Evolutionary conservation across 192 early-diverging fungal genomes (phyloP).

Genomic region (Entophlyctis helioformis): DNA sequence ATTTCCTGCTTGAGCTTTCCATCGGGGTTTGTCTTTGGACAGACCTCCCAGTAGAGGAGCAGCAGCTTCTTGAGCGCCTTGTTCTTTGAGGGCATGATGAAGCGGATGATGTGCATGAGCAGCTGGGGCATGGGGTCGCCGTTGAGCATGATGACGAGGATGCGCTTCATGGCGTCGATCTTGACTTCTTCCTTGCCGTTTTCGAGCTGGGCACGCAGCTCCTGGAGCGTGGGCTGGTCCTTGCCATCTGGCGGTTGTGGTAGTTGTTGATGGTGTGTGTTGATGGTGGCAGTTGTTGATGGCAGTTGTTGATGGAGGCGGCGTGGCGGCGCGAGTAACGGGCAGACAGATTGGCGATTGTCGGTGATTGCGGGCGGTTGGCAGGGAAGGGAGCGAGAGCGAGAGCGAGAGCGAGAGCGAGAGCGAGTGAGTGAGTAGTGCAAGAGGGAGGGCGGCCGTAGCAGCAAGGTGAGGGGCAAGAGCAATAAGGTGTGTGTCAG

Average conservation of each 20-base stretch:
- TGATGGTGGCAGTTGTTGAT: no score
- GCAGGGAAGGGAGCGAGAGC: no score
- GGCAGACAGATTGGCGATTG: no score
- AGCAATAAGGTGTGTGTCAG: no score
- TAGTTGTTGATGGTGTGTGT: no score
- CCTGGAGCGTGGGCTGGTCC: conserved; percentile 61
- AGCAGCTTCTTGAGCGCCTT: conserved; percentile 95
- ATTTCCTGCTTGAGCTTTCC: conserved; percentile 87
- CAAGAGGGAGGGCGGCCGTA: no score
- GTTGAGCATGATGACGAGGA: conserved; percentile 81
- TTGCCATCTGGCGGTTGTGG: conserved; percentile 35
- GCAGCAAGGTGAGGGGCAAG: no score
- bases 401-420: no score
- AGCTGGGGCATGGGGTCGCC: conserved; percentile 77
- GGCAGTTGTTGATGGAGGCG: no score
- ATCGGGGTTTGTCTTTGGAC: conserved; percentile 79
- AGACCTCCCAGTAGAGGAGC: conserved; percentile 96
- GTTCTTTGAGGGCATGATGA: conserved; percentile 91
- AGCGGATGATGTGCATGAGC: conserved; percentile 97
- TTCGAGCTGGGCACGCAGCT: conserved; percentile 70
- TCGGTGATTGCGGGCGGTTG: no score
- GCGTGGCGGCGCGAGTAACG: no score
- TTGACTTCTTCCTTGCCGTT: conserved; percentile 85
- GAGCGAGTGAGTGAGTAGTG: no score
- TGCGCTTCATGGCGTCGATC: conserved; percentile 88